A percentile compares a stretch with the other conserved stretches of the same genome.
Conservation (phyloP, 75 land plant genomes). For the Pinus taeda region DNA sequence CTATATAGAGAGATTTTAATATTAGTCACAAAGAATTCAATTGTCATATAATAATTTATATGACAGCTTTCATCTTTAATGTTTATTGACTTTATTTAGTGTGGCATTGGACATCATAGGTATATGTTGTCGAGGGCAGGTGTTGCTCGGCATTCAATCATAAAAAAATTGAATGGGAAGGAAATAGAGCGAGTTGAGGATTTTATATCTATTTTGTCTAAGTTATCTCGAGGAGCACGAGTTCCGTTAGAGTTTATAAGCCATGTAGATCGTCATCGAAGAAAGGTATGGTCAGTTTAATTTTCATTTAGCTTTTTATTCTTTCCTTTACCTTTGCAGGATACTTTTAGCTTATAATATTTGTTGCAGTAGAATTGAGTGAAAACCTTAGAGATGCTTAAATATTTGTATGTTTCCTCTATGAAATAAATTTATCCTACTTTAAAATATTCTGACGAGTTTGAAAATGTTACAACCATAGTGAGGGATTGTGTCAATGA, state of each 20-base stretch:
- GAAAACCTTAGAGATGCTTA: neutral
- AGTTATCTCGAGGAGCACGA: conserved; percentile 75
- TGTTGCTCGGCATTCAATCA: conserved; percentile 92
- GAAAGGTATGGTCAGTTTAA: conserved; percentile 49
- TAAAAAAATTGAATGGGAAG: conserved; percentile 88
- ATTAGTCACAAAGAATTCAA: neutral
- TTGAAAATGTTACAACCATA: too few species aligned
- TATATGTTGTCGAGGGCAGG: conserved; percentile 98
- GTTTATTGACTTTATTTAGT: conserved; percentile 3
- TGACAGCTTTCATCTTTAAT: neutral
- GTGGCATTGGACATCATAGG: conserved; percentile 28
- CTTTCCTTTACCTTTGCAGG: neutral
- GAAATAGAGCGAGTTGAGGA: conserved; percentile 60
- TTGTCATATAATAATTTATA: neutral
- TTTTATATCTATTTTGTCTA: conserved; percentile 55
- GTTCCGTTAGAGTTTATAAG: conserved; percentile 87
- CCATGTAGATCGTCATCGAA: conserved; percentile 79
- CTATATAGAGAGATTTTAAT: neutral
- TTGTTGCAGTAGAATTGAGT: neutral
- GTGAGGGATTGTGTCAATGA: too few species aligned
- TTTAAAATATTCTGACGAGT: too few species aligned
- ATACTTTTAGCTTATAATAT: too few species aligned
- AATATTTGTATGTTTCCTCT: neutral
- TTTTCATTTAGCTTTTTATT: neutral
- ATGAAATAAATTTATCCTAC: too few species aligned